These are phyloP conservation scores for Mallotus nudiflorus DNA, from an alignment of 345 rosid genomes.

Conservation along the genomic window DNA sequence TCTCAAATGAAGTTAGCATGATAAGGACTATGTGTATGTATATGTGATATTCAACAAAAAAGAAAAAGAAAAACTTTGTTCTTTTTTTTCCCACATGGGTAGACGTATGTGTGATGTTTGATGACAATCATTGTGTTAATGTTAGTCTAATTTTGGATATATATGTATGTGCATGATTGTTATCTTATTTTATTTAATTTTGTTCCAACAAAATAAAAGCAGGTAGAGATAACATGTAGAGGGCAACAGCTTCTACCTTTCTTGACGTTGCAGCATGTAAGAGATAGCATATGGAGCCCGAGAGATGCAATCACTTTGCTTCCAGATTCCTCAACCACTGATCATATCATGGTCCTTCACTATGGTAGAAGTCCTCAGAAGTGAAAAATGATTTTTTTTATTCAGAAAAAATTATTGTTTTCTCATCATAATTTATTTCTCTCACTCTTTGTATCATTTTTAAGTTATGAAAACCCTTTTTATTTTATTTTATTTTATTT, in stretches of 20 bases:
- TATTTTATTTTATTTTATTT: too few relatives aligned
- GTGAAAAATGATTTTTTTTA: not conserved
- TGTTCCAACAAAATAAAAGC: constrained; percentile 18
- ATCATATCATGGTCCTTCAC: constrained; percentile 88
- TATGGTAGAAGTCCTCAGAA: constrained; percentile 58
- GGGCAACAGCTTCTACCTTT: constrained; percentile 77
- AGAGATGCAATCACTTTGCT: constrained; percentile 58
- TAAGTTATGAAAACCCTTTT: constrained; percentile 29
- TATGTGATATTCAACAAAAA: too few relatives aligned
- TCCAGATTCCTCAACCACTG: constrained; percentile 56
- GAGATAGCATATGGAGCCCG: constrained; percentile 82
- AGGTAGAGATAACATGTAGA: constrained; percentile 92
- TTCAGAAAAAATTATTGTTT: not conserved
- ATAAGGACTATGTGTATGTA: too few relatives aligned
- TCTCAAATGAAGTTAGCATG: too few relatives aligned
- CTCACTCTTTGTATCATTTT: constrained; percentile 26
- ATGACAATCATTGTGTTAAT: too few relatives aligned
- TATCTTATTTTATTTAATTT: not conserved
- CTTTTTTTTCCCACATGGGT: too few relatives aligned
- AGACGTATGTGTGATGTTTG: too few relatives aligned
- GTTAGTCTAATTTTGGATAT: too few relatives aligned
- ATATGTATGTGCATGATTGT: too few relatives aligned
- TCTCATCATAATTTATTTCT: constrained; percentile 9
- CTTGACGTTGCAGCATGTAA: constrained; percentile 89
- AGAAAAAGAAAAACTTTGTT: too few relatives aligned